phyloP scores from a whole-genome alignment of 2,329 filamentous ascomycete species.

The Aspergillus chevalieri region DNA sequence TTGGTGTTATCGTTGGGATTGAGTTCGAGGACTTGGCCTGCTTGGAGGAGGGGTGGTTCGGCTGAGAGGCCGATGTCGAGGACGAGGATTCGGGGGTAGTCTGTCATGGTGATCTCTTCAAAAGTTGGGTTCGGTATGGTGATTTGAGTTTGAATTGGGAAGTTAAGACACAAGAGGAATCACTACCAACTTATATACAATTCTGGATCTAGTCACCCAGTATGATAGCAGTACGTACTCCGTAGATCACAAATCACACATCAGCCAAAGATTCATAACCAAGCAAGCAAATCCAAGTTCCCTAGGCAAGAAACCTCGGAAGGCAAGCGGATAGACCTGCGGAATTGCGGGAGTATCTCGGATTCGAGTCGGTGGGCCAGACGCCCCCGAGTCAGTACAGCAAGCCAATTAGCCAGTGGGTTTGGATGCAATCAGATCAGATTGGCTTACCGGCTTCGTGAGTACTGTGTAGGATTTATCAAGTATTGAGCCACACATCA shows the following conservation, averaged over 20 bases:
- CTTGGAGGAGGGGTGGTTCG: slow-evolving; percentile 4
- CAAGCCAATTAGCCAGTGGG: not conserved
- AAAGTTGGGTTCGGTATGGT: not conserved
- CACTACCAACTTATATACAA: not conserved
- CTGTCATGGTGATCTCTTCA: not conserved
- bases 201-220: not conserved
- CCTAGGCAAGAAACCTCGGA: not conserved
- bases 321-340: not conserved
- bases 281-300: not conserved
- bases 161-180: not conserved
- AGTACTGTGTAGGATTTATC: not conserved
- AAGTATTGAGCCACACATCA: too few species aligned
- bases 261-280: not conserved
- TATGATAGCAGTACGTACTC: not conserved
- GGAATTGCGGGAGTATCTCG: not conserved
- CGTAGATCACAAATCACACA: not conserved
- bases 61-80: slow-evolving; percentile 20
- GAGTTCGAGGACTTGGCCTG: slow-evolving; percentile 15
- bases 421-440: not conserved
- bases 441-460: not conserved
- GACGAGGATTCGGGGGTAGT: slow-evolving; percentile 9
- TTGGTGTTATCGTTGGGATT: slow-evolving; percentile 12
- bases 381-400: not conserved
- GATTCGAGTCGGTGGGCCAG: not conserved
- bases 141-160: not conserved